A percentile compares a stretch with the other conserved stretches of the same genome.
phyloP scores from a whole-genome alignment of 164 flowering plant species.

The Hamamelis virginiana region DNA sequence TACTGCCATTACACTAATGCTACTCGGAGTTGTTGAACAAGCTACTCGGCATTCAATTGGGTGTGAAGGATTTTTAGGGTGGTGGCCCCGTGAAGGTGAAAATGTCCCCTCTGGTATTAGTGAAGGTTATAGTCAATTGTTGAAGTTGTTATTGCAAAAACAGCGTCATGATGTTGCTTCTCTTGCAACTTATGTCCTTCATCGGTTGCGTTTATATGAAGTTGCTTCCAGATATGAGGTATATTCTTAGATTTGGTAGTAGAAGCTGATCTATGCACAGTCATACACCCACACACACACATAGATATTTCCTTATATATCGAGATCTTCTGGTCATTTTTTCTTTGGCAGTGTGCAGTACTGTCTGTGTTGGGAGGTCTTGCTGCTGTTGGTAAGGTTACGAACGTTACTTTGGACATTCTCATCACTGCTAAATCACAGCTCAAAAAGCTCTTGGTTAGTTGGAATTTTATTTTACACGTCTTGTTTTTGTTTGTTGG shows the following conservation, averaged over 20 bases:
- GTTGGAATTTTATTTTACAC: slow-evolving; percentile 23
- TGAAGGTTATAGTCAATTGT: slow-evolving; percentile 73
- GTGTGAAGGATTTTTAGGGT: slow-evolving; percentile 92
- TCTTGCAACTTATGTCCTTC: slow-evolving; percentile 76
- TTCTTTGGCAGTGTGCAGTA: slow-evolving; percentile 58
- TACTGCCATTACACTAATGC: slow-evolving; percentile 48
- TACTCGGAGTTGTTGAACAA: slow-evolving; percentile 83
- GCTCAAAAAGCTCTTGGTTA: slow-evolving; percentile 80
- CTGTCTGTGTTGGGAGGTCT: slow-evolving; percentile 57
- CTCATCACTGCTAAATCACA: slow-evolving; percentile 56
- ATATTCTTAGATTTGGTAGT: slow-evolving; percentile 7
- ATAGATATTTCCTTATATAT: neutral
- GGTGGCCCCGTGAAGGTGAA: slow-evolving; percentile 98
- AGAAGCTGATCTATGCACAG: too few species aligned
- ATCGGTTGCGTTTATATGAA: slow-evolving; percentile 86
- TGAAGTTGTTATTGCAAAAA: slow-evolving; percentile 71
- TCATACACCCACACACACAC: neutral
- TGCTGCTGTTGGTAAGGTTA: slow-evolving; percentile 36
- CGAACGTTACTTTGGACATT: slow-evolving; percentile 33
- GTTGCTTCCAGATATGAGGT: slow-evolving; percentile 92
- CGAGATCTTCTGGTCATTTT: slow-evolving; percentile 10
- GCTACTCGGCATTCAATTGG: slow-evolving; percentile 87
- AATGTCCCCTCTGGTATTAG: slow-evolving; percentile 66
- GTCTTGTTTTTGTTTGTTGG: too few species aligned
- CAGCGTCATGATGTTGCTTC: slow-evolving; percentile 91